Percentiles rank a stretch among this genome's conserved stretches.
Evolutionary conservation across 495 filamentous ascomycete genomes (phyloP).

Genomic region (Trichoderma virens): DNA sequence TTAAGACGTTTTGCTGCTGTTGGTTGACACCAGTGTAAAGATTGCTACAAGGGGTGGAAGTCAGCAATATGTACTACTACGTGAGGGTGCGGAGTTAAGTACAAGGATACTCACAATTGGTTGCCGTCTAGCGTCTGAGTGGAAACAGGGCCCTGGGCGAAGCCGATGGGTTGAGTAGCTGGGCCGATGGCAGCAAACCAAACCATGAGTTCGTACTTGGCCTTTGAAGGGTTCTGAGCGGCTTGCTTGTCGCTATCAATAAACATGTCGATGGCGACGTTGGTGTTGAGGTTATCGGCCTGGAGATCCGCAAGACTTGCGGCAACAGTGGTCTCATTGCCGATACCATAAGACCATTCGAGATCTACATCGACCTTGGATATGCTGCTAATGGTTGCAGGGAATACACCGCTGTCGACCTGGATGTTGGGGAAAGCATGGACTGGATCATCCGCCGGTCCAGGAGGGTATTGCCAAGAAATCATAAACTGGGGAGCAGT

Average conservation of each 20-base stretch:
- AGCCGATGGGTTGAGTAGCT: constrained; percentile 24
- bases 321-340: constrained; percentile 17
- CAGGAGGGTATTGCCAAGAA: constrained; percentile 29
- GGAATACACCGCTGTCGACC: constrained; percentile 18
- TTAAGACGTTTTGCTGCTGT: constrained; percentile 24
- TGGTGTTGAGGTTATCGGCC: constrained; percentile 23
- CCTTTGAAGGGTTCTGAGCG: constrained; percentile 21
- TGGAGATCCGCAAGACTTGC: constrained; percentile 16
- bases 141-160: constrained; percentile 2
- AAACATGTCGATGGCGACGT: constrained; percentile 42
- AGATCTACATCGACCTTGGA: constrained; percentile 23
- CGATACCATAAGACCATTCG: constrained; percentile 31
- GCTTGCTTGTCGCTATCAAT: constrained; percentile 26
- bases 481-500: constrained; percentile 30
- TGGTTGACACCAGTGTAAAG: constrained; percentile 26
- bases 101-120: constrained; percentile 25
- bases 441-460: constrained; percentile 22
- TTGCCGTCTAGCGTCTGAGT: constrained; percentile 23
- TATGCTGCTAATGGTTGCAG: constrained; percentile 19
- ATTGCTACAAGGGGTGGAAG: constrained; percentile 15
- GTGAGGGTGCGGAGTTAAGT: background rate
- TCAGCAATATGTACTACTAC: background rate
- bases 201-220: constrained; percentile 39
- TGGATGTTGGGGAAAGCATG: constrained; percentile 35
- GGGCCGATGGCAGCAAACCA: constrained; percentile 30